phyloP scores from a whole-genome alignment of 164 flowering plant species.

The Dillenia suffruticosa region DNA sequence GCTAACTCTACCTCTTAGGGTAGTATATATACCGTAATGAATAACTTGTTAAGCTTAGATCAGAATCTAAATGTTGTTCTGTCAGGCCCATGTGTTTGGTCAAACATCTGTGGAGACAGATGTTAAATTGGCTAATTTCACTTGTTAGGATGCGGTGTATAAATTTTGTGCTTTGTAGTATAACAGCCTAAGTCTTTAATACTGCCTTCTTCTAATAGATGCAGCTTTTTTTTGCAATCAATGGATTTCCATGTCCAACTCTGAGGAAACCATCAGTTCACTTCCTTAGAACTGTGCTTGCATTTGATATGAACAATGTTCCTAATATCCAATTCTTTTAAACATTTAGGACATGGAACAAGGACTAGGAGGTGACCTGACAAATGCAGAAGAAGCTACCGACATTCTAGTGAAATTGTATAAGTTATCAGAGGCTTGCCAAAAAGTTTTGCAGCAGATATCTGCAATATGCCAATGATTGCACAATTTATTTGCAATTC shows the following conservation, averaged over 20 bases:
- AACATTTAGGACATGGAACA: conserved; percentile 27
- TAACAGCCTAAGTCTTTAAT: too few species aligned
- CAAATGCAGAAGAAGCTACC: conserved; percentile 37
- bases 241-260: conserved; percentile 73
- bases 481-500: background rate
- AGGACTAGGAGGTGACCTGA: conserved; percentile 19
- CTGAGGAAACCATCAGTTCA: conserved; percentile 80
- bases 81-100: too few species aligned
- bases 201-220: background rate
- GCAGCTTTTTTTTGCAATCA: conserved; percentile 50
- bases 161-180: too few species aligned
- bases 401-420: conserved; percentile 39
- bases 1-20: too few species aligned
- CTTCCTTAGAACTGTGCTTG: conserved; percentile 40
- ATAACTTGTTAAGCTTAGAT: too few species aligned
- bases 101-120: too few species aligned
- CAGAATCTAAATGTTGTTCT: too few species aligned
- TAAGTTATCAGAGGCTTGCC: conserved; percentile 29
- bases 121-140: too few species aligned
- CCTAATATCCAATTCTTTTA: background rate
- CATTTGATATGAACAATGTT: background rate
- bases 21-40: too few species aligned
- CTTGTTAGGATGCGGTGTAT: too few species aligned
- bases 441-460: conserved; percentile 21
- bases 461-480: conserved; percentile 28